Base-by-base conservation (phyloP, 768 basidiomycete species). In the Leccinum olivaceopallidum region DNA sequence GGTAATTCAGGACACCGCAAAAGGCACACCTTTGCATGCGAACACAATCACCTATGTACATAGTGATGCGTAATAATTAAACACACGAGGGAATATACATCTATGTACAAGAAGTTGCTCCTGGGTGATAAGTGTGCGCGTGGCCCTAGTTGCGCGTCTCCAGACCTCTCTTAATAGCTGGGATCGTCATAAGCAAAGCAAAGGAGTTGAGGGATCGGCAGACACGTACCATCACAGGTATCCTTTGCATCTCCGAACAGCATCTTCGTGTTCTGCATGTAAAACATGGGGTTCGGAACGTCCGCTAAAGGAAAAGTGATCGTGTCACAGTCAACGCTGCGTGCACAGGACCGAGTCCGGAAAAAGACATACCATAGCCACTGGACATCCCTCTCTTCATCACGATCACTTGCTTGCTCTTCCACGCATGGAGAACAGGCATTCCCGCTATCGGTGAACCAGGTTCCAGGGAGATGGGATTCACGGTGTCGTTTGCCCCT, bases 221-320 rank as follows among this genome's bases (percentile, higher is more conserved):
- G 28, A 60, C 34, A 64, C 78, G 65, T 60, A 89, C 90, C 92
- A 73, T 95, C 94, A 66, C 93, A 94, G 32, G 89, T 90, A 67
- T 91, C 89, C 71, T 93, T 94, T 36, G 94, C 94, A 73, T 95
- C 94, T 49, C 94, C 93, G 66, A 95, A 95, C 63, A 95, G 67
- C 94, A 95, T 95, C 77, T 88, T 90, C 24, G 93, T 90, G 50
- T 88, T 87, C 22, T 87, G 84, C 88, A 93, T 92, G 75, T 90
- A 95, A 80, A 95, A 95, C 88, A 95, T 90, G 20, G 93, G 93
- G 71, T 95, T 95, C 12, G 91, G 93, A 10, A 94, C 92, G 71
- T 94, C 92, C 56, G 94, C 92, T 90, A 73, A 54, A 63, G 48
- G 1, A 16, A 49, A 44, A 44, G 39, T 9, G 22, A 9, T 10